These are phyloP conservation scores for Mortierella sp. DNA, from an alignment of 371 early-diverging fungal species.

Conservation along the genomic window DNA sequence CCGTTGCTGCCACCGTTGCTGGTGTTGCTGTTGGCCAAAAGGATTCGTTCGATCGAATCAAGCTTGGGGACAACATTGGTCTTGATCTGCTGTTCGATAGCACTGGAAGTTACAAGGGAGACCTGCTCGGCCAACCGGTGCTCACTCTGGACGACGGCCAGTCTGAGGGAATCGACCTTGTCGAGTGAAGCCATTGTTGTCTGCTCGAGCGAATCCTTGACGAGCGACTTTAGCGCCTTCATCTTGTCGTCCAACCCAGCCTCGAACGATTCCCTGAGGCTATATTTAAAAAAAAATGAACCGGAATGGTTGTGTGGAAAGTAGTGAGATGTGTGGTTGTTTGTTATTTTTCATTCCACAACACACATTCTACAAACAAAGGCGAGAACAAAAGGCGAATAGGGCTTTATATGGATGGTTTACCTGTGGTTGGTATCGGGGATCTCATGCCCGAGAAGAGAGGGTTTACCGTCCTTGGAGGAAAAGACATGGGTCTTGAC, in stretches of 20 bases:
- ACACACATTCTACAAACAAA: not conserved
- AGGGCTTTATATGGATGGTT: not conserved
- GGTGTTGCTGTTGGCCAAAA: not conserved
- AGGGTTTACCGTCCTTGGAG: slow-evolving; percentile 36
- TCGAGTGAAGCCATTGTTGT: slow-evolving; percentile 18
- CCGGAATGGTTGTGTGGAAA: not conserved
- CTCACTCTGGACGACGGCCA: slow-evolving; percentile 4
- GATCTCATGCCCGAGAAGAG: slow-evolving; percentile 22
- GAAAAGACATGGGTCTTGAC: slow-evolving; percentile 49
- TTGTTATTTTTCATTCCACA: not conserved
- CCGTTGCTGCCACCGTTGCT: not conserved
- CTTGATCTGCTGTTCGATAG: slow-evolving; percentile 25
- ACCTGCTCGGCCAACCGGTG: slow-evolving; percentile 10
- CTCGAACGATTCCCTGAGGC: not conserved
- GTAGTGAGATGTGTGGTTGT: not conserved
- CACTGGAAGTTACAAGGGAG: not conserved
- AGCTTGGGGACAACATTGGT: slow-evolving; percentile 23
- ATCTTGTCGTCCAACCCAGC: slow-evolving; percentile 14
- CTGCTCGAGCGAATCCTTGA: slow-evolving; percentile 18
- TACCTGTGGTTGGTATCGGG: slow-evolving; percentile 6
- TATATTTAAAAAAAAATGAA: no score
- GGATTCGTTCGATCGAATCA: slow-evolving; percentile 21
- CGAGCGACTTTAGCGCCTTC: slow-evolving; percentile 8
- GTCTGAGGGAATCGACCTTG: slow-evolving; percentile 13
- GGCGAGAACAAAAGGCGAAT: not conserved